Percentiles rank a stretch among this genome's conserved stretches.
phyloP scores from a whole-genome alignment of 1,284 basidiomycete species.

The Pascua sp. region DNA sequence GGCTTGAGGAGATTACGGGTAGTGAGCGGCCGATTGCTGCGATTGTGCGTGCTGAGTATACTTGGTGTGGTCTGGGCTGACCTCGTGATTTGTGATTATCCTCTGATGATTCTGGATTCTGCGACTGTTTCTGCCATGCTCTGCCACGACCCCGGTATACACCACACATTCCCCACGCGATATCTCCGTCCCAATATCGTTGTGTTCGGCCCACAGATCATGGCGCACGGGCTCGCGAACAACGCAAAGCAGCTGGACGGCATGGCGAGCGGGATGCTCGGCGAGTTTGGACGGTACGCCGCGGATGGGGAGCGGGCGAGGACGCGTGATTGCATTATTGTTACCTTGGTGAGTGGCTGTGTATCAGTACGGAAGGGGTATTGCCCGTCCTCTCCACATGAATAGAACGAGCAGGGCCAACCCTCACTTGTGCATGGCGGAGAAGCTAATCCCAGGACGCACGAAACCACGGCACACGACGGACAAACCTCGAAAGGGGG shows the following conservation, averaged over 20 bases:
- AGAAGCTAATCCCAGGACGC: conserved; percentile 59
- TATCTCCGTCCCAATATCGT: not conserved
- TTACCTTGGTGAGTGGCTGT: conserved; percentile 37
- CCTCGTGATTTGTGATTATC: not conserved
- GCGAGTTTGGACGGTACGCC: conserved; percentile 18
- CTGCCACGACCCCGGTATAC: not conserved
- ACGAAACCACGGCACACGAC: conserved; percentile 67
- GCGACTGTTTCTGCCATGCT: not conserved
- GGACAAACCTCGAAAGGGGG: conserved; percentile 49
- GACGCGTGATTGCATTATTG: conserved; percentile 41
- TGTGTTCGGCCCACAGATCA: conserved; percentile 23
- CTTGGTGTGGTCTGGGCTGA: no score
- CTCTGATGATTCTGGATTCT: not conserved
- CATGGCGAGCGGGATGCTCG: conserved; percentile 37
- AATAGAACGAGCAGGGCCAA: not conserved
- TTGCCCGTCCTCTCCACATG: not conserved
- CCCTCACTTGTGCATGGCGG: conserved; percentile 5
- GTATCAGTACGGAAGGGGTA: no score
- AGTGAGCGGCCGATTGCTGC: conserved; percentile 29
- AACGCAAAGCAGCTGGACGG: conserved; percentile 31
- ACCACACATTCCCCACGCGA: not conserved
- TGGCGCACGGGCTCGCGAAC: conserved; percentile 38
- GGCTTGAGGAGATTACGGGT: conserved; percentile 37
- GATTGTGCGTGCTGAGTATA: conserved; percentile 29
- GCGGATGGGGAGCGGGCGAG: conserved; percentile 9